Conservation (phyloP, 2,329 filamentous ascomycete species). For the Aureobasidium lini region DNA sequence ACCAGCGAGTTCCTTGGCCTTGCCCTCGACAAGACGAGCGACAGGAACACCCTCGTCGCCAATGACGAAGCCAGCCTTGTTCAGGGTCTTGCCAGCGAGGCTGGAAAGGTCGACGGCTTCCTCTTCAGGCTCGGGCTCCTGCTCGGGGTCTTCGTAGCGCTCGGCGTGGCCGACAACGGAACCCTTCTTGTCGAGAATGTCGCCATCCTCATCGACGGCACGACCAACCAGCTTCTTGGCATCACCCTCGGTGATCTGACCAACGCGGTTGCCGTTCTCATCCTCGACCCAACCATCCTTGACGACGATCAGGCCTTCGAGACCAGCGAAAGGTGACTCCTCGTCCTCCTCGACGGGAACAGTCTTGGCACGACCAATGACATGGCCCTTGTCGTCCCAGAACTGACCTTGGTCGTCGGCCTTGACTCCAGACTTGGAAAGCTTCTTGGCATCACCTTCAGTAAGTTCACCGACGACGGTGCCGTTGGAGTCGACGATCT, state of each 20-base stretch:
- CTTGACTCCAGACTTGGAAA: conserved; percentile 41
- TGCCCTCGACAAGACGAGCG: conserved; percentile 61
- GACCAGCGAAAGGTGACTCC: conserved; percentile 43
- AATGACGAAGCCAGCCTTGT: conserved; percentile 45
- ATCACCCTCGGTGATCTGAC: conserved; percentile 42
- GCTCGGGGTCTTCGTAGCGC: conserved; percentile 58
- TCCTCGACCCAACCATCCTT: conserved; percentile 44
- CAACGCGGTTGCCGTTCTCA: conserved; percentile 44
- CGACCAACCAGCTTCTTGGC: conserved; percentile 45
- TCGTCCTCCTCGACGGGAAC: conserved; percentile 42
- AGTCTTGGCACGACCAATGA: conserved; percentile 44
- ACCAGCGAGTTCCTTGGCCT: conserved; percentile 55
- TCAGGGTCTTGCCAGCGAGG: conserved; percentile 40
- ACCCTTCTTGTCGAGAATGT: conserved; percentile 48
- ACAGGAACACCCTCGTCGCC: conserved; percentile 44
- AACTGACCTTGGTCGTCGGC: conserved; percentile 43
- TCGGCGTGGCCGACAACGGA: conserved; percentile 46
- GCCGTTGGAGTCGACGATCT: conserved; percentile 41
- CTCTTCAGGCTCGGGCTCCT: conserved; percentile 43
- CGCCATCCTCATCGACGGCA: conserved; percentile 44
- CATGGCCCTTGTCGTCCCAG: conserved; percentile 47
- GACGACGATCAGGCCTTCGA: conserved; percentile 43
- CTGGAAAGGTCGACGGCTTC: conserved; percentile 37
- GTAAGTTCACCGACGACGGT: conserved; percentile 42
- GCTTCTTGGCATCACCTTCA: conserved; percentile 46